Percentiles rank a stretch among this genome's conserved stretches.
Evolutionary conservation across 83 land plant genomes (phyloP).

Genomic region (Picea abies): DNA sequence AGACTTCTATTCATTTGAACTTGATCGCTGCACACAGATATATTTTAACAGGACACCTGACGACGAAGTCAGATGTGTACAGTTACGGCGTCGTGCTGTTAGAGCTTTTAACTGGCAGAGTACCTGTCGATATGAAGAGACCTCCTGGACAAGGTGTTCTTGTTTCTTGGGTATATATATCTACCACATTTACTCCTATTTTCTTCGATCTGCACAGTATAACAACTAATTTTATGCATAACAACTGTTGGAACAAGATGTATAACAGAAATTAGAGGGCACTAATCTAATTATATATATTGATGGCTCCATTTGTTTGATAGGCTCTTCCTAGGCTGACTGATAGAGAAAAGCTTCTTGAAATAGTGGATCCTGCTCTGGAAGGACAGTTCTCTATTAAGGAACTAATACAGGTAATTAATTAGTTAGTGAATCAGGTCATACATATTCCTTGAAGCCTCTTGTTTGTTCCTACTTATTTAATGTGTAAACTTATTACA

Average conservation of each 20-base stretch:
- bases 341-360: conserved; percentile 70
- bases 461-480: too few species aligned
- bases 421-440: too few species aligned
- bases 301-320: too few species aligned
- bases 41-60: conserved; percentile 73
- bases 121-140: conserved; percentile 67
- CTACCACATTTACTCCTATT: too few species aligned
- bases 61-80: conserved; percentile 84
- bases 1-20: too few species aligned
- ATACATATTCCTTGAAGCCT: too few species aligned
- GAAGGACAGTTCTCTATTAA: conserved; percentile 70
- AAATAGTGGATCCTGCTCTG: conserved; percentile 87
- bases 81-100: conserved; percentile 75
- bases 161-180: conserved; percentile 61
- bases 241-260: too few species aligned
- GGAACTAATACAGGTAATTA: conserved; percentile 81
- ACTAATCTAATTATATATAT: too few species aligned
- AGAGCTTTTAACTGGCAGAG: conserved; percentile 72
- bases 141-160: conserved; percentile 77
- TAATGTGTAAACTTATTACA: neutral
- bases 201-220: too few species aligned
- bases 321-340: conserved; percentile 65
- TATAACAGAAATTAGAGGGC: too few species aligned
- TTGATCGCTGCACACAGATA: conserved; percentile 41
- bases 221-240: too few species aligned